A percentile compares a stretch with the other conserved stretches of the same genome.
Evolutionary conservation across 2,329 filamentous ascomycete species (phyloP).

Genomic region (Fusarium xyrophilum): DNA sequence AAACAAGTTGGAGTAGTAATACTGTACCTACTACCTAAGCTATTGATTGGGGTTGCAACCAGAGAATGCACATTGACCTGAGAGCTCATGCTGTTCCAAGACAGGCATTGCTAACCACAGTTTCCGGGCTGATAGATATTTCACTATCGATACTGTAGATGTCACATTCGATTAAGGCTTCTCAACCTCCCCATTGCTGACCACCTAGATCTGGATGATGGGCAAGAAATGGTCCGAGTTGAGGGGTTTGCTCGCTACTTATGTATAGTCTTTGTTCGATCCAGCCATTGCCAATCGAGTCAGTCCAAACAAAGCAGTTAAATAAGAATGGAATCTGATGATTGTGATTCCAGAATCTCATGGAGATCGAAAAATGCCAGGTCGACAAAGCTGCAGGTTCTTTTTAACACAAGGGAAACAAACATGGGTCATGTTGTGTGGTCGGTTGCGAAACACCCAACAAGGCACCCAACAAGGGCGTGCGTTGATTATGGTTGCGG

Average conservation of each 20-base stretch:
- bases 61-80: not conserved
- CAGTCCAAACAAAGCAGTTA: not conserved
- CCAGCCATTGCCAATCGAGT: not conserved
- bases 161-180: constrained; percentile 8
- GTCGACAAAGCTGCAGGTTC: constrained; percentile 6
- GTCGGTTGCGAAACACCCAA: not conserved
- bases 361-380: constrained; percentile 2
- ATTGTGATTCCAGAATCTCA: constrained; percentile 3
- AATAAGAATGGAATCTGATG: not conserved
- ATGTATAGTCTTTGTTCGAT: not conserved
- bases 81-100: not conserved
- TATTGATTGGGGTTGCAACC: not conserved
- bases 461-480: too few relatives aligned
- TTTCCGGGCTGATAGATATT: not conserved
- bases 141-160: not conserved
- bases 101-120: constrained; percentile 1
- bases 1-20: not conserved
- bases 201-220: not conserved
- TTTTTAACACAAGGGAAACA: constrained; percentile 5
- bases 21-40: too few relatives aligned
- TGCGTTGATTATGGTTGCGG: not conserved
- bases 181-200: not conserved
- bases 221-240: not conserved
- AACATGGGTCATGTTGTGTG: constrained; percentile 1
- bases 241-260: not conserved